phyloP scores from a whole-genome alignment of 2,329 filamentous ascomycete species.

The Talaromyces funiculosus region DNA sequence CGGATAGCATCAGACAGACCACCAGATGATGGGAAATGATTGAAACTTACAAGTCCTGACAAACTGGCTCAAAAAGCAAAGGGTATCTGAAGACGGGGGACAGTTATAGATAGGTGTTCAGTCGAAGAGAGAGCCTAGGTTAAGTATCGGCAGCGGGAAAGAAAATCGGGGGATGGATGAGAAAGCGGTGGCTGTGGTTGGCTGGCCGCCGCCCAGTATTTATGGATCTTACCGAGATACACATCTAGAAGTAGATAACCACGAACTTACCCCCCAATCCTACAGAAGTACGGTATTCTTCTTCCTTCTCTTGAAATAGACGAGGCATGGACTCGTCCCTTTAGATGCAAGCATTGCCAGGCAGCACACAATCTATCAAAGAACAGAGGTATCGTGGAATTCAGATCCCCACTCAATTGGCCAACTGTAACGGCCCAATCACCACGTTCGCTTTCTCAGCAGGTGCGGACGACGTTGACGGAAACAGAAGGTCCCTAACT shows the following conservation, averaged over 20 bases:
- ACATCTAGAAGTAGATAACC: too few relatives aligned
- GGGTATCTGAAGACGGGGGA: neutral
- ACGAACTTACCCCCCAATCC: too few relatives aligned
- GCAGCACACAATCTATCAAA: too few relatives aligned
- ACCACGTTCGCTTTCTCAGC: neutral
- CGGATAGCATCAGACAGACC: neutral
- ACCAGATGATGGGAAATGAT: too few relatives aligned
- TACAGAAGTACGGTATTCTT: too few relatives aligned
- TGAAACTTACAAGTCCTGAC: neutral
- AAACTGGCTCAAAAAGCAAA: neutral
- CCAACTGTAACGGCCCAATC: neutral
- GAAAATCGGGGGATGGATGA: constrained; percentile 7
- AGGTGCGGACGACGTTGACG: neutral
- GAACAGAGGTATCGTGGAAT: neutral
- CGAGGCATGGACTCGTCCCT: too few relatives aligned
- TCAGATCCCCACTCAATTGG: neutral
- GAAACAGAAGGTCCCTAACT: too few relatives aligned
- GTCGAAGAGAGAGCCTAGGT: neutral
- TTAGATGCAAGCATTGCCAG: too few relatives aligned
- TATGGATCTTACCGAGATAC: too few relatives aligned
- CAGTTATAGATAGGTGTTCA: constrained; percentile 1
- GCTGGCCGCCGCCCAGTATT: neutral
- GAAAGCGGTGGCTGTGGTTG: constrained; percentile 7
- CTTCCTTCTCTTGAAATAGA: too few relatives aligned
- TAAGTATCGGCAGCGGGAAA: neutral